Base-by-base conservation (phyloP, 2,329 filamentous ascomycete genomes). In the Arachnomyces sp. region DNA sequence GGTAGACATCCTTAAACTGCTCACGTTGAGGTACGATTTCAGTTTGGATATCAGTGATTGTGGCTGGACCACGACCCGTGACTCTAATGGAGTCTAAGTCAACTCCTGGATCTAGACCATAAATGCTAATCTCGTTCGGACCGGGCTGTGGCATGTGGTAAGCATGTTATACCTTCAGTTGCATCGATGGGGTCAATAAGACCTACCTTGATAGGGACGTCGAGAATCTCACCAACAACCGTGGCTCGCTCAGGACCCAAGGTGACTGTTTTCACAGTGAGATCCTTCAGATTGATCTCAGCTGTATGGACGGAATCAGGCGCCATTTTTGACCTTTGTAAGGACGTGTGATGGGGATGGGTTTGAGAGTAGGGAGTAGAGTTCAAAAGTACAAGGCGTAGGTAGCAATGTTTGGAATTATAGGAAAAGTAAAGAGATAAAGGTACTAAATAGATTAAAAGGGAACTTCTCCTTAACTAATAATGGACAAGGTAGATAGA, bases 171-270 rank as follows among this genome's bases (percentile, higher is more conserved):
- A n/a, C n/a, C n/a, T n/a, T n/a, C n/a, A n/a, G n/a, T 5, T 25
- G 21, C 21, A 25, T 25, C 7, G 25, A 30, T 17, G 16, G 28
- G 9, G 15, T 28, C 5, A 30, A 4, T 14, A 4, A 16, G 3
- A 28, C 31, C 54, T 46, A 69, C 65, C 53, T 68, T 64, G 14
- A 79, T 65, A 1, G 53, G 50, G 12, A 82, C 62, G 47, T 74
- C 61, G 42, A 71, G 72, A 52, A 84, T 71, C 39, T 81, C 75
- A 17, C 79, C 71, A 9, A 74, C 68, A 21, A 84, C 59, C 35
- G 80, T 78, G 1, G 80, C 80, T 46, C 73, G 66, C 2, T 67
- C 66, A 0, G 80, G 79, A 44, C 80, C 82, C 31, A 85, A 68
- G 0, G 74, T 78, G 12, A 85, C 78, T 0, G 73, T 73, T 36